A percentile compares a stretch with the other conserved stretches of the same genome.
Evolutionary conservation across 768 basidiomycete genomes (phyloP).

Genomic region (Trametes maxima): DNA sequence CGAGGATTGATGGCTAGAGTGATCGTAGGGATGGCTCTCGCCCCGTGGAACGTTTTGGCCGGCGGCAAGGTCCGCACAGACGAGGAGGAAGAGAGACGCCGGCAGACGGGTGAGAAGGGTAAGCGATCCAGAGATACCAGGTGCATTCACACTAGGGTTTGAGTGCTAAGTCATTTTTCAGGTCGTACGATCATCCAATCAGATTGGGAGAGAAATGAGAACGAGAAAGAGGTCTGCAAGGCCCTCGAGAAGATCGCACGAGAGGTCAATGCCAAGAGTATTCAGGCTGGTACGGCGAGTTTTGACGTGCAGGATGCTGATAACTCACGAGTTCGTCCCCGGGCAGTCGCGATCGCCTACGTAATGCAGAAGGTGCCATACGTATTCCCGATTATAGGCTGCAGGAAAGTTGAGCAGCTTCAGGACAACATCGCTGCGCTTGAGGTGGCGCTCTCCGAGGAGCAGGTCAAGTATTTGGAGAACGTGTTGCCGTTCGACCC

Average conservation of each 20-base stretch:
- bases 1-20: not conserved
- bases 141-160: not conserved
- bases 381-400: slow-evolving; percentile 52
- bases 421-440: slow-evolving; percentile 40
- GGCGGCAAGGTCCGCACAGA: slow-evolving; percentile 40
- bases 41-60: slow-evolving; percentile 34
- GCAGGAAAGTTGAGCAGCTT: slow-evolving; percentile 49
- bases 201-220: slow-evolving; percentile 47
- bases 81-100: slow-evolving; percentile 34
- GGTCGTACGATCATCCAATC: not conserved
- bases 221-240: slow-evolving; percentile 41
- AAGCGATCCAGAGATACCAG: not conserved
- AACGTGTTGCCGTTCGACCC: slow-evolving; percentile 41
- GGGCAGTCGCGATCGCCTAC: slow-evolving; percentile 50
- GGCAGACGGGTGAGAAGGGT: slow-evolving; percentile 32
- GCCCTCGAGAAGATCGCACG: slow-evolving; percentile 50
- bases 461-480: slow-evolving; percentile 49
- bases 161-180: no score
- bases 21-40: not conserved
- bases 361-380: slow-evolving; percentile 49
- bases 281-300: not conserved
- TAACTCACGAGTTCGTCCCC: not conserved
- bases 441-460: slow-evolving; percentile 42
- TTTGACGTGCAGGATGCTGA: not conserved
- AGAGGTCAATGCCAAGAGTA: slow-evolving; percentile 42